A percentile compares a stretch with the other conserved stretches of the same genome.
Evolutionary conservation across 179 eudicot species (phyloP).

Genomic region (Nepenthes alata): DNA sequence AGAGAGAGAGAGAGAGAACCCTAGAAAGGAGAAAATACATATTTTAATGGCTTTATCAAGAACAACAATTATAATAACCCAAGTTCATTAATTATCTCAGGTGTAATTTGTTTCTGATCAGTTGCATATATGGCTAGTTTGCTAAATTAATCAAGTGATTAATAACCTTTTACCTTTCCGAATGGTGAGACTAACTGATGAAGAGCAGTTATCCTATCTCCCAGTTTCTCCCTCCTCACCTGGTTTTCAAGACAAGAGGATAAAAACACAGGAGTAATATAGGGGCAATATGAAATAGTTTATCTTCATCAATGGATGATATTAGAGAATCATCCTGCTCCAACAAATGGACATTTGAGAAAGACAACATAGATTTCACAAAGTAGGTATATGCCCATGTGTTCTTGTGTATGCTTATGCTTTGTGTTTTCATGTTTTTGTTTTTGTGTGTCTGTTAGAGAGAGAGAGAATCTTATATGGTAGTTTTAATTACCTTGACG

Average conservation of each 20-base stretch:
- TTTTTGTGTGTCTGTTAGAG: not conserved
- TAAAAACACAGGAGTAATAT: not conserved
- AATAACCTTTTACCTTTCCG: conserved; percentile 56
- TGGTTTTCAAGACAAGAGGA: conserved; percentile 17
- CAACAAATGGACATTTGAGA: conserved; percentile 48
- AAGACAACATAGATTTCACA: conserved; percentile 32
- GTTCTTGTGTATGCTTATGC: conserved; percentile 1
- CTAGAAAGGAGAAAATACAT: no score
- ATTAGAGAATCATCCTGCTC: conserved; percentile 30
- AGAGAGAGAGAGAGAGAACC: no score
- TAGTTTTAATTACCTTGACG: conserved; percentile 45
- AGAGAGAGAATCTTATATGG: not conserved
- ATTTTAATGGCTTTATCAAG: no score
- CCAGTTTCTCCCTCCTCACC: conserved; percentile 91
- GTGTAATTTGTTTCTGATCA: not conserved
- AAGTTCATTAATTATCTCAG: not conserved
- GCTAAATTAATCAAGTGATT: not conserved
- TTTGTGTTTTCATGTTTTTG: no score
- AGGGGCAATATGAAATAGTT: not conserved
- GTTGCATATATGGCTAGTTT: not conserved
- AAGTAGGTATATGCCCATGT: not conserved
- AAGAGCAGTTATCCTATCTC: conserved; percentile 81
- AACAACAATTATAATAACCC: not conserved
- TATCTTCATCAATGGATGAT: not conserved
- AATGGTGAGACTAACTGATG: conserved; percentile 94